Evolutionary conservation across 306 rosid species (phyloP), one percentile per base, ranked within the genome.

Genomic region (Dicorynia guianensis): DNA sequence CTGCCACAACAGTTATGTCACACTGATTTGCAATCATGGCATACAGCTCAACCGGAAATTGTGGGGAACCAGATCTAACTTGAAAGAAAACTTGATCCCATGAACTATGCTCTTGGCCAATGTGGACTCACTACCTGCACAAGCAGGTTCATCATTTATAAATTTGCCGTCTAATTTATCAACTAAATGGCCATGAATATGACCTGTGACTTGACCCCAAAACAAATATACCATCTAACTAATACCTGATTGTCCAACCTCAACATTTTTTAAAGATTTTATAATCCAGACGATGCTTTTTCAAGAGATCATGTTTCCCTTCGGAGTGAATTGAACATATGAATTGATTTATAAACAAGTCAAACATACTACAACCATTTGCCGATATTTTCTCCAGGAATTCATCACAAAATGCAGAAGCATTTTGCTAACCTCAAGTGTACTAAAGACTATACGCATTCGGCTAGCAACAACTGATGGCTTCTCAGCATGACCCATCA

Each of bases 101-200:
- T 17, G 43, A 18, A 35, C 79, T 90, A 92, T 25, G 84, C 96
- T 86, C 67, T 81, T 10, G 99, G 97, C 97, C 97, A 95, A 65
- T 95, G 97, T 53, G 97, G 99, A 86, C 97, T 95, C 81, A 90
- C 97, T 11, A 87, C 96, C 99, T 95, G 91, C 89, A 84, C 30
- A 50, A 76, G 55, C 61, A 70, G 66, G 66, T 49, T 48, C 8
- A 48, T 33, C n/a, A 19, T 19, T 12, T 3, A 53, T 54, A 34
- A 48, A 57, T 36, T 46, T 15, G 5, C 20, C 18, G 42, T 40
- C 72, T 34, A 42, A 33, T 13, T 20, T 5, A 39, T 7, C 20
- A 11, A 34, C 36, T 20, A 19, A n/a, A 34, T 15, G 1, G 18
- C 4, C 36, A 48, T 42, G 8, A 66, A 18, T 18, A 52, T 34